Conservation (phyloP, 1,284 basidiomycete species). For the Microbotryomycetes sp. region DNA sequence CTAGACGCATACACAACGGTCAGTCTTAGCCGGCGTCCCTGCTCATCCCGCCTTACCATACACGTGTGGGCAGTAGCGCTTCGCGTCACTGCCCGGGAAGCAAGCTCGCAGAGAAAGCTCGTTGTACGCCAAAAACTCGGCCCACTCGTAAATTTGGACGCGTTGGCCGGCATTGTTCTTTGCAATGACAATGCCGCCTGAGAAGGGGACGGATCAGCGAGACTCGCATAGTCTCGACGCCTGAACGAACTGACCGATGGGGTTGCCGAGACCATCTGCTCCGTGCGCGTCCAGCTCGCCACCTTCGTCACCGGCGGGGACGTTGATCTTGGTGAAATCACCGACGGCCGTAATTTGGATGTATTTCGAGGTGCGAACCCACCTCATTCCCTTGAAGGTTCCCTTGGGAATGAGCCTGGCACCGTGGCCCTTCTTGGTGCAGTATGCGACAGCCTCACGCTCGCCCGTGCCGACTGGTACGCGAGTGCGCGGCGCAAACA, state of each 20-base stretch:
- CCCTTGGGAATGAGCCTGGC: slow-evolving; percentile 48
- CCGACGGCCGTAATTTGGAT: slow-evolving; percentile 45
- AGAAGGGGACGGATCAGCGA: not conserved
- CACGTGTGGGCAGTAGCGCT: slow-evolving; percentile 11
- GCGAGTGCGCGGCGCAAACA: slow-evolving; percentile 49
- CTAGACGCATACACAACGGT: slow-evolving; percentile 34
- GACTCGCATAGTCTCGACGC: not conserved
- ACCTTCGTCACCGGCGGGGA: slow-evolving; percentile 43
- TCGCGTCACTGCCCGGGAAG: slow-evolving; percentile 16
- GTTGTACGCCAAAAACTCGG: slow-evolving; percentile 21
- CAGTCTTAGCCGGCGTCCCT: too few species aligned
- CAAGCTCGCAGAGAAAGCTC: slow-evolving; percentile 36
- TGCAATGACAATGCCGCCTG: slow-evolving; percentile 35
- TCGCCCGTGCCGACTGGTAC: slow-evolving; percentile 58
- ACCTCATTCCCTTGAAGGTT: slow-evolving; percentile 46
- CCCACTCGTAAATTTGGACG: slow-evolving; percentile 37
- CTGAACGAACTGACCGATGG: not conserved
- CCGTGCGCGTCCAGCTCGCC: slow-evolving; percentile 46
- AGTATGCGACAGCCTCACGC: slow-evolving; percentile 62
- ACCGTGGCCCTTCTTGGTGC: slow-evolving; percentile 54
- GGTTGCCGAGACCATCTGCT: not conserved
- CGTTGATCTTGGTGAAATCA: slow-evolving; percentile 45
- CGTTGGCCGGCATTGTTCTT: slow-evolving; percentile 18
- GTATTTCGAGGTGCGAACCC: slow-evolving; percentile 43
- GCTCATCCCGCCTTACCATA: slow-evolving; percentile 41